Evolutionary conservation across 1,139 yeast species (phyloP).

Genomic region (Nakaseomyces bracarensis): DNA sequence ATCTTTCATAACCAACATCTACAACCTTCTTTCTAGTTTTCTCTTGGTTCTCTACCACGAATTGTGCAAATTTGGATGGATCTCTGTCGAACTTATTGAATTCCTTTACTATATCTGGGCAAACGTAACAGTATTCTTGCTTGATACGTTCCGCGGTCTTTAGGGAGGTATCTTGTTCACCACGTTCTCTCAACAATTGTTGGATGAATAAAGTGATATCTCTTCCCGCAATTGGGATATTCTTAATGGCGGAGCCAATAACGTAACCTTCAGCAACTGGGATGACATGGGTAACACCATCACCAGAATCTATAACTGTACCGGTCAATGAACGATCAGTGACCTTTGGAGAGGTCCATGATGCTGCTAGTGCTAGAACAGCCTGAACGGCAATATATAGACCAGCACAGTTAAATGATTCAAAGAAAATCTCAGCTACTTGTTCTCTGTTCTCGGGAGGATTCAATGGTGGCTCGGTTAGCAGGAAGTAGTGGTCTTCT

Average conservation of each 20-base stretch:
- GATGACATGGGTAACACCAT: slow-evolving; percentile 96
- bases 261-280: slow-evolving; percentile 99
- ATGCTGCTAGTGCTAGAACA: slow-evolving; percentile 94
- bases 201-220: slow-evolving; percentile 93
- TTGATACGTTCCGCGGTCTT: slow-evolving; percentile 95
- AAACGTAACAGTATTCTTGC: slow-evolving; percentile 93
- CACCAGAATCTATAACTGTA: slow-evolving; percentile 96
- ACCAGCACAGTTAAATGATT: slow-evolving; percentile 97
- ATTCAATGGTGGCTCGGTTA: slow-evolving; percentile 96
- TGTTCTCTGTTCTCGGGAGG: slow-evolving; percentile 98
- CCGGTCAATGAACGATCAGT: slow-evolving; percentile 94
- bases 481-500: slow-evolving; percentile 89
- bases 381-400: slow-evolving; percentile 98
- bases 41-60: slow-evolving; percentile 76
- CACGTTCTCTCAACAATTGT: slow-evolving; percentile 88
- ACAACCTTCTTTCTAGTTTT: slow-evolving; percentile 57
- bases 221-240: slow-evolving; percentile 97
- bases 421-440: slow-evolving; percentile 98
- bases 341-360: slow-evolving; percentile 96
- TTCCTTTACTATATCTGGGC: slow-evolving; percentile 96
- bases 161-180: slow-evolving; percentile 87
- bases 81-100: slow-evolving; percentile 90
- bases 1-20: slow-evolving; percentile 95
- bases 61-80: slow-evolving; percentile 89
- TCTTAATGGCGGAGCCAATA: slow-evolving; percentile 92